Percentiles rank a stretch among this genome's conserved stretches.
Evolutionary conservation across 805 yeast species (phyloP).

Genomic region (Saccharomycopsis sp.): DNA sequence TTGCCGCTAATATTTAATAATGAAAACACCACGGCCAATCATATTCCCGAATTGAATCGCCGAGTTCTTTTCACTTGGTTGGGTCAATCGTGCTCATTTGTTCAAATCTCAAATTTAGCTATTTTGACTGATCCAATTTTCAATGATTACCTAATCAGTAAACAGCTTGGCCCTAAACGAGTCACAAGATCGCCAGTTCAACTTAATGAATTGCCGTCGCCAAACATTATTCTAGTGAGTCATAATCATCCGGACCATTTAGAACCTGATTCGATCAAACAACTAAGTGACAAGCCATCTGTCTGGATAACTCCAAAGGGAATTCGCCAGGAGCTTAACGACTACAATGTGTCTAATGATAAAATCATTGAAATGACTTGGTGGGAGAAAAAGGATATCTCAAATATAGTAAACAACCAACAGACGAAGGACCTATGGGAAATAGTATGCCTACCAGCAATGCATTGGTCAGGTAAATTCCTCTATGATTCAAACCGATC

Average conservation of each 20-base stretch:
- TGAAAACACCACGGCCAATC: conserved; percentile 4
- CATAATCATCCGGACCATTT: conserved; percentile 96
- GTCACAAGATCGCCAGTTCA: conserved; percentile 71
- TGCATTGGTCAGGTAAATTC: conserved; percentile 94
- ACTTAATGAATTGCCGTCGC: conserved; percentile 54
- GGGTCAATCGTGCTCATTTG: conserved; percentile 81
- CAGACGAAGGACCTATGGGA: conserved; percentile 49
- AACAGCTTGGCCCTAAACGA: conserved; percentile 73
- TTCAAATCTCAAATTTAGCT: conserved; percentile 66
- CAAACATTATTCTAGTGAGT: conserved; percentile 72
- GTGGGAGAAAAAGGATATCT: conserved; percentile 72
- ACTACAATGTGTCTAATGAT: conserved; percentile 43
- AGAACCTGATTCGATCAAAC: conserved; percentile 52
- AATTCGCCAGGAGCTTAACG: conserved; percentile 49
- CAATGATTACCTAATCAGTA: conserved; percentile 52
- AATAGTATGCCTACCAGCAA: conserved; percentile 84
- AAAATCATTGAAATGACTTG: conserved; percentile 76
- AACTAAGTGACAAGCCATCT: conserved; percentile 31
- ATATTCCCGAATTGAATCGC: conserved; percentile 32
- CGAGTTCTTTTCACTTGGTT: conserved; percentile 78
- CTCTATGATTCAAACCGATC: conserved; percentile 74
- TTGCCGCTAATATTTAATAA: conserved; percentile 23
- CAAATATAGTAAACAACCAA: not conserved
- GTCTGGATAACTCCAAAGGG: conserved; percentile 90
- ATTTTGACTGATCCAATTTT: conserved; percentile 85